These are phyloP conservation scores for Pseudodiploospora longispora DNA, from an alignment of 2,329 filamentous ascomycete genomes.

Conservation along the genomic window DNA sequence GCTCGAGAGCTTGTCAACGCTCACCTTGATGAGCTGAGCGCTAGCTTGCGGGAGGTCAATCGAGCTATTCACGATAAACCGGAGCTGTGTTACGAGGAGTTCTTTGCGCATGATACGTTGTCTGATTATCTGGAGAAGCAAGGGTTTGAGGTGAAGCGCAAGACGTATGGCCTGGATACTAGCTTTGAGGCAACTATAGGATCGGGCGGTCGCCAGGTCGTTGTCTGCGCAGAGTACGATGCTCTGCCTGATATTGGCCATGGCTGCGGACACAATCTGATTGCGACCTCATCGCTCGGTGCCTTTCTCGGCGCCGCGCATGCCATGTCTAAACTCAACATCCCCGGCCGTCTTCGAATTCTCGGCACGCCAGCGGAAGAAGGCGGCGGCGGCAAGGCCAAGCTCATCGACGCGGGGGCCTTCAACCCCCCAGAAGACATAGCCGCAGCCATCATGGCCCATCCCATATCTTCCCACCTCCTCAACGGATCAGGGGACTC, in stretches of 20 bases:
- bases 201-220: conserved; percentile 30
- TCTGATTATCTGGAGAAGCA: conserved; percentile 33
- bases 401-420: conserved; percentile 20
- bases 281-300: conserved; percentile 31
- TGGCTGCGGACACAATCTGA: conserved; percentile 38
- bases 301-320: conserved; percentile 30
- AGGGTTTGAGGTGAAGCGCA: conserved; percentile 37
- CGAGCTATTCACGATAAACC: conserved; percentile 33
- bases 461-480: conserved; percentile 11
- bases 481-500: background rate
- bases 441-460: conserved; percentile 22
- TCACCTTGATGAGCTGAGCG: conserved; percentile 12
- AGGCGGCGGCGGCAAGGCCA: conserved; percentile 32
- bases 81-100: conserved; percentile 43
- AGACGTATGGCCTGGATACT: conserved; percentile 43
- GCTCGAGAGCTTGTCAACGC: conserved; percentile 14
- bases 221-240: conserved; percentile 40
- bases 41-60: conserved; percentile 12
- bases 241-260: conserved; percentile 39
- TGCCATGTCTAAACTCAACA: conserved; percentile 20
- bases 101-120: conserved; percentile 42
- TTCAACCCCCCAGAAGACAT: conserved; percentile 15
- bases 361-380: conserved; percentile 37
- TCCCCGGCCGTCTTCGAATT: conserved; percentile 28
- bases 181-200: conserved; percentile 41